Conservation (phyloP, 1,284 basidiomycete genomes). For the Sanghuangporus sanghuang region DNA sequence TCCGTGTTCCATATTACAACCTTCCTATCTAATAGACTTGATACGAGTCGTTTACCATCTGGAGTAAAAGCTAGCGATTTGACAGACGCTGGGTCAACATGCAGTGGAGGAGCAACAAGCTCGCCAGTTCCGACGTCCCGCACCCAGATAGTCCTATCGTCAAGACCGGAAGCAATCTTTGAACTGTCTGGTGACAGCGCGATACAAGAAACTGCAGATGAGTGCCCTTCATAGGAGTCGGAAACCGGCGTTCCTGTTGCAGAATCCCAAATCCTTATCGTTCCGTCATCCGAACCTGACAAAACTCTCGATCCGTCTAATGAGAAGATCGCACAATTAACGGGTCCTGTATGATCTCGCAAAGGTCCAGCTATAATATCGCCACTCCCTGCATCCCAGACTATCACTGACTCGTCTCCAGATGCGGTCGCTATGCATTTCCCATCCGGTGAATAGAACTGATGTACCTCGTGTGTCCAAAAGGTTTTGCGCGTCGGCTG, state of each 20-base stretch:
- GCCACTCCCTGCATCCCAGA: slow-evolving; percentile 23
- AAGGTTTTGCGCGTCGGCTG: not conserved
- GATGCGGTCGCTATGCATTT: not conserved
- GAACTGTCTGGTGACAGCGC: slow-evolving; percentile 11
- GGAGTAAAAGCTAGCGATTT: slow-evolving; percentile 20
- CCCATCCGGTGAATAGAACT: slow-evolving; percentile 7
- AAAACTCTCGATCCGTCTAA: slow-evolving; percentile 14
- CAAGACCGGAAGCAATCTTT: not conserved
- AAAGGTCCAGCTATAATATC: not conserved
- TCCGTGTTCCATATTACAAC: slow-evolving; percentile 10
- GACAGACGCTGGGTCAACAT: slow-evolving; percentile 19
- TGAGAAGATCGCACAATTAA: slow-evolving; percentile 5
- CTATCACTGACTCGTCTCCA: slow-evolving; percentile 19
- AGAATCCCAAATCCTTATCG: not conserved
- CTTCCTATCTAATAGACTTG: slow-evolving; percentile 20
- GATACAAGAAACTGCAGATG: slow-evolving; percentile 17
- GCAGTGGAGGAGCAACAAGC: not conserved
- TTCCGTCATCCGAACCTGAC: slow-evolving; percentile 11
- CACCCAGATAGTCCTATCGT: slow-evolving; percentile 2
- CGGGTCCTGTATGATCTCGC: not conserved
- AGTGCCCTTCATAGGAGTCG: slow-evolving; percentile 15
- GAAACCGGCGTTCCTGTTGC: not conserved
- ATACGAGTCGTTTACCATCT: slow-evolving; percentile 21
- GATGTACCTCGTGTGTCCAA: not conserved
- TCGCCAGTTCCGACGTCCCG: slow-evolving; percentile 2